Evolutionary conservation across 345 rosid species (phyloP), one percentile per base, ranked within the genome.

Genomic region (Eucalyptus fibrosa): DNA sequence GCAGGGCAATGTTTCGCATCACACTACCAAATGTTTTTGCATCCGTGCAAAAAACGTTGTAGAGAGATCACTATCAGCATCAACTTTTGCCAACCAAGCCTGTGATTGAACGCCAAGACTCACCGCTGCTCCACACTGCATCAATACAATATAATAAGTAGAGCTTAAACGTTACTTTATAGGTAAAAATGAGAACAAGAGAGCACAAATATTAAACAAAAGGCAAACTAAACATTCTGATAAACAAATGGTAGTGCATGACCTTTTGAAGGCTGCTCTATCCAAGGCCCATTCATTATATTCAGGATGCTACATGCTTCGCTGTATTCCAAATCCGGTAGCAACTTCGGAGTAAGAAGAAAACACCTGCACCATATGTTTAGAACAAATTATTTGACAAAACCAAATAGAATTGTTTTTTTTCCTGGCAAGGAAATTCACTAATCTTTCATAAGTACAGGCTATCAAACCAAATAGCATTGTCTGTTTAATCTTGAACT

Each of bases 231-330:
- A 56, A 86, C 44, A 86, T 86, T 86, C 8, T 56, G 34, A 53
- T 9, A 87, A 49, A 65, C 7, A 24, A 28, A 24, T 15, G 67
- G 47, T 4, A 17, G 72, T 53, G 69, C 21, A 65, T 59, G 72
- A 96, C 98, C 98, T 97, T 97, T 90, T 8, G 98, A 94, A 55
- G 99, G 95, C 91, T 94, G 94, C 86, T 93, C 94, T 50, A 97
- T 97, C 98, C 98, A 97, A 50, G 99, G 99, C 23, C 99, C 99
- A 26, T 96, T 97, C 99, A 97, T 96, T 92, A 97, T 95, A 90
- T 96, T 96, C 88, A 97, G 91, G 89, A 97, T 94, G 95, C 98
- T 97, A 88, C 99, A 96, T 3, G 97, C 99, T 92, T 97, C 97
- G 44, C 97, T 96, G 91, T 96, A 97, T 87, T 97, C 98, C 91